Evolutionary conservation across 225 moss, liverwort and hornwort species (phyloP), one percentile per base, ranked within the genome.

Genomic region (Marchantia paleacea): DNA sequence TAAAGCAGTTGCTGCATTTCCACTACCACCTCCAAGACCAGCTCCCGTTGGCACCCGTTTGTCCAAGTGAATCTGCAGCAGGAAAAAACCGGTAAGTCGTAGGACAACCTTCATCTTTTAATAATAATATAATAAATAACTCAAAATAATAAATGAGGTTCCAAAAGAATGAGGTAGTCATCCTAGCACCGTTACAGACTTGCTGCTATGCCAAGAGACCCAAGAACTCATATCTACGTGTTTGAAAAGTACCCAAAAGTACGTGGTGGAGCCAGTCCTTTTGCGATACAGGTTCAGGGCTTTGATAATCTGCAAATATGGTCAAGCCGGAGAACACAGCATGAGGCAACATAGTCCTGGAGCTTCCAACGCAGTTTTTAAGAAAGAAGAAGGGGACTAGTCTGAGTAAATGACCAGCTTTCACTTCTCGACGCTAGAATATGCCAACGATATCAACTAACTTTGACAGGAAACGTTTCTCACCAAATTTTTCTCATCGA

Each of bases 11-110:
- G 95, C 95, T 72, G 92, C 95, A 91, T 95, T 95, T 77, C 95
- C 93, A 84, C 95, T 95, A 52, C 95, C 95, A 81, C 95, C 95
- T 78, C 95, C 95, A 28, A 95, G 90, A 76, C 95, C 95, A 80
- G 95, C 95, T 73, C 95, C 95, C 71, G 93, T 95, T 76, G 95
- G 95, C 52, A 95, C 95, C 83, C 86, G 89, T 89, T 95, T 95
- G 88, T 95, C 95, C 69, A 95, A 77, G 82, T 95, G 95, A 83
- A 93, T 88, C 95, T 95, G 79, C 70, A 84, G 28, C 30, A 85
- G 67, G 9, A 78, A 51, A n/a, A 10, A 19, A 18, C 20, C n/a
- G 7, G 7, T 72, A 10, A 71, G 71, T 49, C n/a, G n/a, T 10
- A 11, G 72, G 51, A 72, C 6, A 22, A 4, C 50, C 24, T 72